Base-by-base conservation (phyloP, 83 land plant species). In the Picea mariana region DNA sequence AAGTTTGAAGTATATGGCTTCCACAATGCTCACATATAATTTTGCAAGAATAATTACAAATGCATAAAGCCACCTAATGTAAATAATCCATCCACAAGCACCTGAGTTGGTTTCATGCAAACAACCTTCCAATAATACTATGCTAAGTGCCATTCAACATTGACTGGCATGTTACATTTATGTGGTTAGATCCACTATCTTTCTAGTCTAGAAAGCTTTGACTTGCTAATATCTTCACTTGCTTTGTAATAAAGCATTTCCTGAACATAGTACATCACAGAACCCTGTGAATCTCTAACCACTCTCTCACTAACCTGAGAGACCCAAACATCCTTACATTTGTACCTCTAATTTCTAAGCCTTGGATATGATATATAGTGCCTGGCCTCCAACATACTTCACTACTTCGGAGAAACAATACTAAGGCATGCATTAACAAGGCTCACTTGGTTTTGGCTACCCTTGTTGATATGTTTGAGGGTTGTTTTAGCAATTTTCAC, bases 241-340 rank as follows among this genome's bases (percentile, higher is more conserved):
- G 86, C 86, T 81, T 78, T 87, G 34, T 84, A 73, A 44, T 76
- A 80, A 40, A 84, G 42, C 63, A 47, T 82, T 85, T 89, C 92
- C 81, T 90, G 96, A 13, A 93, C 93, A 86, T 93, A 95, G 67
- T 86, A 95, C 67, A 95, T 79, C 98, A 95, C 87, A 78, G 93
- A 95, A 16, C 89, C 91, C 80, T 95, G 95, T 23, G 92, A 82
- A 5, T 90, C 87, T 82, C 98, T 91, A 62, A 93, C 98, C 18
- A 84, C 75, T 27, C 68, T 89, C 71, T 92, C 96, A 82, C 91
- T 90, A 12, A 90, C 95, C 16, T 88, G 87, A 6, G 90, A 86
- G 24, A 95, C 86, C 96, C 98, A 92, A 16, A 95, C 88, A 85
- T 95, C 98, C 71, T 95, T 95, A 81, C 98, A 93, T 84, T 85